Conservation (phyloP, 2,329 filamentous ascomycete species). For the Pezicula neosporulosa region DNA sequence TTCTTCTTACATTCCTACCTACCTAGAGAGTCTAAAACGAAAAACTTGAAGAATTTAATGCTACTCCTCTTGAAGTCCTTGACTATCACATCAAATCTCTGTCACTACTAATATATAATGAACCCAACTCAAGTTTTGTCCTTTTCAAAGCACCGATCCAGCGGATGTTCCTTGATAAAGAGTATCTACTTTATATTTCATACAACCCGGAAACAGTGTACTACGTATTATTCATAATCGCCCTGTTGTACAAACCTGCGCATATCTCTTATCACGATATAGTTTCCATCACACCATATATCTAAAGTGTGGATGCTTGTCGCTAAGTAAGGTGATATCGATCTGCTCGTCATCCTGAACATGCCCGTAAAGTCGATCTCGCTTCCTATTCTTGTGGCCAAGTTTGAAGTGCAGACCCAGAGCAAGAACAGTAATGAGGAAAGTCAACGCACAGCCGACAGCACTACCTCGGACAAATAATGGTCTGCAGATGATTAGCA, state of each 20-base stretch:
- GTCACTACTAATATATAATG: too few relatives aligned
- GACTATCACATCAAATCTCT: too few relatives aligned
- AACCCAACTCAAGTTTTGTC: too few relatives aligned
- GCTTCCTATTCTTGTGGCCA: conserved; percentile 3
- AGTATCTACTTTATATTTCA: too few relatives aligned
- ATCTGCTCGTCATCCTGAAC: conserved; percentile 3
- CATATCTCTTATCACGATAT: background rate
- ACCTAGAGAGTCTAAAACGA: too few relatives aligned
- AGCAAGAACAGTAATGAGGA: conserved; percentile 3
- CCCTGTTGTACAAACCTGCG: background rate
- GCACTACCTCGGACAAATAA: conserved; percentile 30
- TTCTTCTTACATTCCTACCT: too few relatives aligned
- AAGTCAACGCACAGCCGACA: conserved; percentile 3
- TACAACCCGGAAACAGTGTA: too few relatives aligned
- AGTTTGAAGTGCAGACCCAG: conserved; percentile 10
- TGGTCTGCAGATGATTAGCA: conserved; percentile 13
- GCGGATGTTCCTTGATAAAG: too few relatives aligned
- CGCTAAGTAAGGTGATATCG: conserved; percentile 10
- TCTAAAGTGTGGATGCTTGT: conserved; percentile 45
- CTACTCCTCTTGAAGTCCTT: too few relatives aligned
- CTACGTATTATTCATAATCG: too few relatives aligned
- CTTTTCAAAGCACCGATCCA: too few relatives aligned
- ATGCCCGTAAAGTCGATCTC: background rate
- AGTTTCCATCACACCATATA: conserved; percentile 36
- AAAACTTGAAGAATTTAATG: too few relatives aligned